Conservation (phyloP, 768 basidiomycete species). For the Cystobasidium onofrii region DNA sequence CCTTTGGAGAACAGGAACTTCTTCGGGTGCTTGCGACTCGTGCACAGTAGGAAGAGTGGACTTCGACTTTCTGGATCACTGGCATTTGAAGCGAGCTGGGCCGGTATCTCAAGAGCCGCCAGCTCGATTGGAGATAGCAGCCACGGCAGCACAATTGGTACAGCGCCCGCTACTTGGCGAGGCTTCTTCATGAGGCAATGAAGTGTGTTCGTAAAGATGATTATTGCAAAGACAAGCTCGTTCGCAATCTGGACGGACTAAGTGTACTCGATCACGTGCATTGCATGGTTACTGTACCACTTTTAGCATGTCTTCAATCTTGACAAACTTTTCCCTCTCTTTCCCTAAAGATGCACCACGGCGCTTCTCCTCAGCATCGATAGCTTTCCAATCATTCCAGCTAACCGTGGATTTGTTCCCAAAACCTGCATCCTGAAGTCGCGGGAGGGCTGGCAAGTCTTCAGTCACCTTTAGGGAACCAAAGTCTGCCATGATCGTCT, state of each 20-base stretch:
- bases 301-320: conserved; percentile 47
- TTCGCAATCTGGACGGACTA: too few species aligned
- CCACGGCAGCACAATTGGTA: conserved; percentile 10
- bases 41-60: conserved; percentile 16
- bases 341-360: conserved; percentile 51
- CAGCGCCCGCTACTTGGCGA: conserved; percentile 10
- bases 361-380: conserved; percentile 64
- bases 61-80: neutral
- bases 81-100: neutral
- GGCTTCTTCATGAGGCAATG: conserved; percentile 27
- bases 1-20: conserved; percentile 23
- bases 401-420: conserved; percentile 50
- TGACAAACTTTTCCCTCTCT: conserved; percentile 48
- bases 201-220: too few species aligned
- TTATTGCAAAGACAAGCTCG: too few species aligned
- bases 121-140: neutral
- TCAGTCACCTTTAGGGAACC: conserved; percentile 46
- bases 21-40: conserved; percentile 14
- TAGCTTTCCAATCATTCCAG: conserved; percentile 65
- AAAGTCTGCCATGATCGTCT: conserved; percentile 60
- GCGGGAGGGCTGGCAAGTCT: conserved; percentile 50
- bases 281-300: conserved; percentile 31
- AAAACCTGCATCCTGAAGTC: conserved; percentile 46
- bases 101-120: conserved; percentile 6
- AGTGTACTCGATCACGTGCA: neutral